Evolutionary conservation across 495 filamentous ascomycete genomes (phyloP).

Genomic region (Thozetella sp.): DNA sequence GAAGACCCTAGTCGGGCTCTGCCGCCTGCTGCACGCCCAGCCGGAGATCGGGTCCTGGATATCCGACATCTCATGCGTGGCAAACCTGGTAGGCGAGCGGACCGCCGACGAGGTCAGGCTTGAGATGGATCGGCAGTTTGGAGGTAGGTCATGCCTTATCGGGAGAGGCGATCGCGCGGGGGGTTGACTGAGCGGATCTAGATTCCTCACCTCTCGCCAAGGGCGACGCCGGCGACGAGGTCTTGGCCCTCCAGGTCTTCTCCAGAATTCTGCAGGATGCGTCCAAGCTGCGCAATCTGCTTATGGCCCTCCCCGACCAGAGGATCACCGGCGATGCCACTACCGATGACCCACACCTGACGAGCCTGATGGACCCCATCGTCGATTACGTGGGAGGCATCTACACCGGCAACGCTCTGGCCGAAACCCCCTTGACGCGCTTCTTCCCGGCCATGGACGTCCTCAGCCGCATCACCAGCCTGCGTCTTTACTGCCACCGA

Average conservation of each 20-base stretch:
- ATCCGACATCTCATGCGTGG: constrained; percentile 25
- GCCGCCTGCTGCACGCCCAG: constrained; percentile 13
- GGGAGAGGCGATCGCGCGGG: constrained; percentile 1
- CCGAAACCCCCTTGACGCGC: constrained; percentile 6
- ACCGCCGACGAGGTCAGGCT: constrained; percentile 13
- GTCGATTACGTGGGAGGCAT: constrained; percentile 10
- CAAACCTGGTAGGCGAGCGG: constrained; percentile 16
- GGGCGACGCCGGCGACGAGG: neutral
- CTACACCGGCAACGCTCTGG: neutral
- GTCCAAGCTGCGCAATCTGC: constrained; percentile 22
- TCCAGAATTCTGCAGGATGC: constrained; percentile 16
- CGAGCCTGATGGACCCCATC: constrained; percentile 10
- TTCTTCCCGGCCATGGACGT: constrained; percentile 14
- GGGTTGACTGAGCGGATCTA: constrained; percentile 17
- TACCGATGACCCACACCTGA: constrained; percentile 11
- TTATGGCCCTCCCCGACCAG: constrained; percentile 29
- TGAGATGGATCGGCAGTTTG: constrained; percentile 20
- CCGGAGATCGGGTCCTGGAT: constrained; percentile 27
- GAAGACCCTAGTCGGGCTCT: constrained; percentile 18
- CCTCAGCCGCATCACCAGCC: constrained; percentile 15
- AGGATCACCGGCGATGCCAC: constrained; percentile 5
- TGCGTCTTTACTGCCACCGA: constrained; percentile 34
- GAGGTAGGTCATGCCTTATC: constrained; percentile 19
- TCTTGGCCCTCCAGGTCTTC: constrained; percentile 22
- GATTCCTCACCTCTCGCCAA: constrained; percentile 9